Conservation (phyloP, 169 alveolate genomes). For the Plasmodium vinckei region DNA sequence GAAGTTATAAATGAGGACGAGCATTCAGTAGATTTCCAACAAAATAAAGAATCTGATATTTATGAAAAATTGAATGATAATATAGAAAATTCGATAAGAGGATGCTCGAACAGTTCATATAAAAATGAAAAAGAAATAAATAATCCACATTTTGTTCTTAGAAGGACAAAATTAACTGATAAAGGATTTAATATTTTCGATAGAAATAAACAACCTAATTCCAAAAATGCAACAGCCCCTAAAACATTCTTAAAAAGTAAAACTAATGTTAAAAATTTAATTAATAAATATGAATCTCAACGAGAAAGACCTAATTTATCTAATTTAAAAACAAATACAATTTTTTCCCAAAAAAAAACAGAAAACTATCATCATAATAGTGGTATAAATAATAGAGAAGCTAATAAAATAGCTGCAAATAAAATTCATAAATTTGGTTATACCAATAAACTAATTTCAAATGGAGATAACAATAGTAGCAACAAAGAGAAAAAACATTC, state of each 20-base stretch:
- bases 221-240: not conserved
- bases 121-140: not conserved
- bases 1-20: no score
- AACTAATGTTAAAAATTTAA: conserved; percentile 36
- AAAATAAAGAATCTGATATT: no score
- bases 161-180: conserved; percentile 21
- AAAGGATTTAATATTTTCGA: not conserved
- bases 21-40: no score
- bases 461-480: not conserved
- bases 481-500: conserved; percentile 12
- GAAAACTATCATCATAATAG: not conserved
- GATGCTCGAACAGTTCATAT: not conserved
- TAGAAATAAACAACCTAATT: not conserved
- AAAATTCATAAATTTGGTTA: not conserved
- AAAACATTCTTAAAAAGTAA: conserved; percentile 39
- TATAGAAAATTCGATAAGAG: no score
- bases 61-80: no score
- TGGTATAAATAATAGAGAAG: not conserved
- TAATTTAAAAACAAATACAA: not conserved
- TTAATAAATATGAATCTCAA: conserved; percentile 30
- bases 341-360: not conserved
- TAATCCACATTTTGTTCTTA: conserved; percentile 17
- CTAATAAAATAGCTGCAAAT: not conserved
- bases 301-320: conserved; percentile 3
- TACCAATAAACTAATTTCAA: no score